Evolutionary conservation across 164 flowering plant species (phyloP), one percentile per base, ranked within the genome.

Genomic region (Vitis amurensis): DNA sequence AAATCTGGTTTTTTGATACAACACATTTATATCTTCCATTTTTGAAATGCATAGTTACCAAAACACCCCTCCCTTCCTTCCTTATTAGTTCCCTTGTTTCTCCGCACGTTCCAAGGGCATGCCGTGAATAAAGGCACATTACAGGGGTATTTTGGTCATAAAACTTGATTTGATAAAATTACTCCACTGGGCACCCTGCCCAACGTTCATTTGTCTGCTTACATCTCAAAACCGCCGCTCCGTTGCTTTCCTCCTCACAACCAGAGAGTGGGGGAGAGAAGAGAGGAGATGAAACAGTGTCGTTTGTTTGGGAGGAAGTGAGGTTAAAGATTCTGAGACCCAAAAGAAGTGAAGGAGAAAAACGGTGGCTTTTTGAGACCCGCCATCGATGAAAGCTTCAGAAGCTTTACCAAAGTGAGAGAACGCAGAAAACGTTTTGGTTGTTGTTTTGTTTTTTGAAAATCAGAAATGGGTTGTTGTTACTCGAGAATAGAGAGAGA

Each of bases 401-500:
- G 29, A 1, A 48, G 48, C n/a, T 11, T 23, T 48, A 58, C 48
- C 15, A 17, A 69, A 52, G 50, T 12, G 17, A 49, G 55, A 66
- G 50, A 53, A 62, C 60, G 23, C 59, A 52, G 30, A 48, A 49
- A 66, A 37, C 44, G 44, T 37, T 37, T 37, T 37, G 44, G 44
- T 37, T 37, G 27, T 23, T 23, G 27, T 37, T 3, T 37, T 37
- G 44, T 37, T 37, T 23, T 37, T 37, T 37, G 23, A 48, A 15
- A 55, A 37, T 52, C 8, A n/a, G 63, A 76, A 55, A 92, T 93
- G 98, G 97, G 98, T 15, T 82, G 90, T 66, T 89, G 89, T 67
- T 85, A 81, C 59, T 91, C 98, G 15, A 84, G 87, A 56, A 57
- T 88, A 31, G 94, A 89, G 70, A 86, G 84, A 68, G 91, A 88